Evolutionary conservation across 2,329 filamentous ascomycete genomes (phyloP), one percentile per base, ranked within the genome.

Genomic region (Aureobasidium subglaciale): DNA sequence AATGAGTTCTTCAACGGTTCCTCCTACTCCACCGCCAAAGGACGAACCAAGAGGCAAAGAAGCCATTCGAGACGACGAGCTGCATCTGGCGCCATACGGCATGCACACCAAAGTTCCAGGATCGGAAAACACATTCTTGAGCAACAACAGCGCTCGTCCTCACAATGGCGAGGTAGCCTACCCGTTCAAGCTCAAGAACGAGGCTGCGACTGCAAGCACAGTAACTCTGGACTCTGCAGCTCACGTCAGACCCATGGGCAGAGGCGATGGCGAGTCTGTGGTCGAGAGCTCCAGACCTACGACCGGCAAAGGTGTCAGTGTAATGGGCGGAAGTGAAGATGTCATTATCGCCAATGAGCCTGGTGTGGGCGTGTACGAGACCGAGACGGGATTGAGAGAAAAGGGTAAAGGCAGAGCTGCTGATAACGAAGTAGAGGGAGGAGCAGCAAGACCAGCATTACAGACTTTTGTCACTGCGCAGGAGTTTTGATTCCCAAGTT

Each of bases 131-230:
- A 71, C 77, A 0, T 71, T 74, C 27, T 77, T 75, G 8, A 74
- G 64, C 63, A 78, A 41, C 69, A 76, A 59, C 73, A 81, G 80
- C 5, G 86, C 85, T 64, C 75, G 87, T 2, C 84, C 86, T 0
- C 83, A 83, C 42, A 75, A 87, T 5, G 82, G 81, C 18, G 84
- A 86, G 0, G 80, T 90, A 24, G 86, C 87, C 0, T 79, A 88
- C 62, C 87, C 87, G 0, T 91, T 91, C 64, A 86, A 81, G 56
- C 68, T 91, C 13, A 78, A 79, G 79, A 65, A 66, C 61, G 3
- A 62, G 59, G 38, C 80, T 2, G 79, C 82, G 4, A 86, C 82
- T 16, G 84, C 84, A 1, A 89, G 85, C 70, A 88, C 86, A 78
- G 71, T 85, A 52, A 89, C 86, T 0, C 69, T 90, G 18, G 68